phyloP scores from a whole-genome alignment of 306 rosid genomes.

The Neltuma alba region DNA sequence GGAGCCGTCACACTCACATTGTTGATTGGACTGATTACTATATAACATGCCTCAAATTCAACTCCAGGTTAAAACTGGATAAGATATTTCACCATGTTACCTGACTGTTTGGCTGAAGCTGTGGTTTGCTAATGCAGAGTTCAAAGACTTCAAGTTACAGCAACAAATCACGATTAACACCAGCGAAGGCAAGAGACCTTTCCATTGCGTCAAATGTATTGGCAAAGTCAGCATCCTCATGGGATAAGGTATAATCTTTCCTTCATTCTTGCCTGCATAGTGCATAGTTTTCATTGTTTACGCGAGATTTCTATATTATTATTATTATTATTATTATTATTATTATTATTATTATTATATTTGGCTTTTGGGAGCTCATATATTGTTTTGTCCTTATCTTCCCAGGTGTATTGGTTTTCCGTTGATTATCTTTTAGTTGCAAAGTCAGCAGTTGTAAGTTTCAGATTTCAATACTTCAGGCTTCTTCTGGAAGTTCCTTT shows the following conservation, averaged over 20 bases:
- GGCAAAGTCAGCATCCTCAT: constrained; percentile 48
- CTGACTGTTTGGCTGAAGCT: constrained; percentile 20
- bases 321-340: no score
- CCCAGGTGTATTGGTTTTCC: constrained; percentile 90
- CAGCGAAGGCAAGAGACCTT: constrained; percentile 58
- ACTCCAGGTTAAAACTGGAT: not conserved
- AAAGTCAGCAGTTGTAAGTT: constrained; percentile 83
- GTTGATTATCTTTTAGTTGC: constrained; percentile 85
- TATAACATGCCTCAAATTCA: not conserved
- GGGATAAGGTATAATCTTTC: constrained; percentile 70
- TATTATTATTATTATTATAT: no score
- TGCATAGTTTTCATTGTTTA: constrained; percentile 5
- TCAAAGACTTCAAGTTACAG: constrained; percentile 64
- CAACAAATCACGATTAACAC: constrained; percentile 58
- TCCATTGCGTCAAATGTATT: constrained; percentile 39
- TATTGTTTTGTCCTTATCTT: constrained; percentile 30
- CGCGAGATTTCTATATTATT: not conserved
- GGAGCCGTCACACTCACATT: not conserved
- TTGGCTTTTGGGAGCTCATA: constrained; percentile 10
- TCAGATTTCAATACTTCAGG: constrained; percentile 10
- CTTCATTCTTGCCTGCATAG: constrained; percentile 14
- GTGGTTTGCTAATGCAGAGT: constrained; percentile 48
- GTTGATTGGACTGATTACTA: not conserved
- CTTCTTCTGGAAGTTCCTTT: constrained; percentile 6
- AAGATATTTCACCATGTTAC: constrained; percentile 3